Evolutionary conservation across 306 rosid genomes (phyloP), one percentile per base, ranked within the genome.

Genomic region (Luffa acutangula): DNA sequence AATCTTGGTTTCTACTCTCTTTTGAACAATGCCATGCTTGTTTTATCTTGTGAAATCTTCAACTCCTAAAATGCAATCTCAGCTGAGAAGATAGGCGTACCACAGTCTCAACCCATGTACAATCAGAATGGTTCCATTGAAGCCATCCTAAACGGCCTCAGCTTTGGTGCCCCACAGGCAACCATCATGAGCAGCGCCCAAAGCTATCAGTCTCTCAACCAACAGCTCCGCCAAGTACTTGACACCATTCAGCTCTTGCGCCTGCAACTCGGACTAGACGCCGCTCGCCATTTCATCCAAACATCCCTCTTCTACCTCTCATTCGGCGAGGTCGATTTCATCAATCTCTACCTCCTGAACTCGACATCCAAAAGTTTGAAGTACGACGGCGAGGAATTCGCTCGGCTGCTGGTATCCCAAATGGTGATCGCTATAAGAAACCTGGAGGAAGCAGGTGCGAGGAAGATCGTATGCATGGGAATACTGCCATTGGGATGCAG

Each of bases 111-210:
- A 48, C 89, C 98, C 67, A 86, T 88, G 79, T 90, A 94, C 80
- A 56, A 65, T 36, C 97, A 90, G 82, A 90, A 89, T 70, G 97
- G 96, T 71, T 86, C 98, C 71, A 36, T 88, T 34, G 79, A 77
- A 74, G 91, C 86, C 72, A 76, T 92, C 41, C 77, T 71, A 3
- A 86, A 81, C 37, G 98, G 98, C 62, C 82, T 92, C 62, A 94
- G 88, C 83, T 94, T 87, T 36, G 98, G 98, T 0, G 90, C 98
- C 11, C 89, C 97, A 66, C 93, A 88, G 52, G 96, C 98, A 77
- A 90, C 88, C 25, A 88, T 94, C 83, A 80, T 94, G 87, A 88
- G 84, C 83, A 81, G 81, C 81, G 79, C 87, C 85, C 86, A 67
- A 81, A 89, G 87, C 83, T 88, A 85, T 83, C 98, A 94, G 84